Base-by-base conservation (phyloP, 495 filamentous ascomycete species). In the Trichocladium antarcticum region DNA sequence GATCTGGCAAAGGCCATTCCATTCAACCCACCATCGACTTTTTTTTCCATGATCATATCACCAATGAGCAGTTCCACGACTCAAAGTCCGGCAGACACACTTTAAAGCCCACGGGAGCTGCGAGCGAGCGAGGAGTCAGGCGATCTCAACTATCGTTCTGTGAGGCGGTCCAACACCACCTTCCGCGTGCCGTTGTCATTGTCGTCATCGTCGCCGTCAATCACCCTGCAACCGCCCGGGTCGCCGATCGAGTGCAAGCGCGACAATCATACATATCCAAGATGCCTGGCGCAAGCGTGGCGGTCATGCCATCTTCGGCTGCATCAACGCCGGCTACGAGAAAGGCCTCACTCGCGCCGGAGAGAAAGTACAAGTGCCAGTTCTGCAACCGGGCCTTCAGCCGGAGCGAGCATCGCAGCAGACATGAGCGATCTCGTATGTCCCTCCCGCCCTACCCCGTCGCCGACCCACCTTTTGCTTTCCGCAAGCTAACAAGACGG, bases 331-430 rank as follows among this genome's bases (percentile, higher is more conserved):
- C 84, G 51, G 74, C 75, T 29, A 73, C 72, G 59, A 67, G 79
- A 56, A 82, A 80, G 64, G 64, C 77, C 47, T 69, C 77, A 34
- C 64, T 77, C 57, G 78, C 78, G 24, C 61, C 89, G 37, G 89
- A 96, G 73, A 87, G 89, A 74, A 96, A 95, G 69, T 98, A 98
- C 79, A 95, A 97, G 69, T 98, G 92, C 72, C 87, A 94, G 76
- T 98, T 95, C 69, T 98, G 92, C 74, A 87, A 85, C 68, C 80
- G 92, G 63, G 92, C 92, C 45, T 98, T 98, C 65, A 95, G 87
- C 72, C 77, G 93, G 64, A 95, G 88, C 64, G 93, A 98, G 67
- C 92, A 98, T 69, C 81, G 93, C 54, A 95, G 88, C 69, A 76
- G 92, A 72, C 92, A 98, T 71, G 92, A 98, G 68, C 77, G 92